These are phyloP conservation scores for Solanum sejunctum DNA, from an alignment of 257 asterid species.

Conservation along the genomic window DNA sequence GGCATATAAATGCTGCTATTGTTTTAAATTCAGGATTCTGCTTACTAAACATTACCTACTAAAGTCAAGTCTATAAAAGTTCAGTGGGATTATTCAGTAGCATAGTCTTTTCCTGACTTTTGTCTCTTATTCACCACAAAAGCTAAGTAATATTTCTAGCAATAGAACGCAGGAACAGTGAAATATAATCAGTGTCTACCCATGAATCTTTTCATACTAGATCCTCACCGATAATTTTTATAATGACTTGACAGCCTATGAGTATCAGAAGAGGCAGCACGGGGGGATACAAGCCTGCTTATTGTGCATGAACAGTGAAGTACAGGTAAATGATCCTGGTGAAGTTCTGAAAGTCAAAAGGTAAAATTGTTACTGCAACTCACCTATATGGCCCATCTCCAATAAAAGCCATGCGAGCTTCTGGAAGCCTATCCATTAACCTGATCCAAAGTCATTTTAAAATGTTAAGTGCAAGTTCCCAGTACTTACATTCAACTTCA, in stretches of 20 bases:
- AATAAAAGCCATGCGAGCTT: constrained; percentile 76
- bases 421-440: constrained; percentile 83
- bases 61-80: neutral
- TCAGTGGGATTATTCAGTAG: neutral
- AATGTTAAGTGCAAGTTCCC: neutral
- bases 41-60: neutral
- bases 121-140: neutral
- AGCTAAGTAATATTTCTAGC: neutral
- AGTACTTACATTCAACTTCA: neutral
- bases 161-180: neutral
- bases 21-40: neutral
- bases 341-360: neutral
- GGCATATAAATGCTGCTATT: neutral
- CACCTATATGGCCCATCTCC: constrained; percentile 98
- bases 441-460: constrained; percentile 34
- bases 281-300: neutral
- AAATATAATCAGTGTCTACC: neutral
- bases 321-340: neutral
- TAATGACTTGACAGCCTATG: neutral
- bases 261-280: neutral
- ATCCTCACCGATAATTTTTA: neutral
- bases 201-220: neutral
- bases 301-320: neutral
- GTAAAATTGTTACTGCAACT: constrained; percentile 5
- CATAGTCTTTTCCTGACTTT: neutral